These are phyloP conservation scores for Blastocystis sp. DNA, from an alignment of 352 stramenopile genomes.

Conservation along the genomic window DNA sequence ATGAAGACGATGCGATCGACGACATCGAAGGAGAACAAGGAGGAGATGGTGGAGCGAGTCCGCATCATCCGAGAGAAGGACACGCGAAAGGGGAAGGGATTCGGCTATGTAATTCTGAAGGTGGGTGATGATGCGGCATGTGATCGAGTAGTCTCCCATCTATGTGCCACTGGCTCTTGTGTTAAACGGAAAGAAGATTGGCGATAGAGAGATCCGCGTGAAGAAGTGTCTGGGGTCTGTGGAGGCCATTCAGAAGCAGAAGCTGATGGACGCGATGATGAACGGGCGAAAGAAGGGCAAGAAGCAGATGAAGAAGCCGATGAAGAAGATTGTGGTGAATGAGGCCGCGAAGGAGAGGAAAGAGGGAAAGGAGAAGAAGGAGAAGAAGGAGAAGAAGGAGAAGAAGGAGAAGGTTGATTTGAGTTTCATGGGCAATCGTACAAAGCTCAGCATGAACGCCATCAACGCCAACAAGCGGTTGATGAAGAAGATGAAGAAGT, in stretches of 20 bases:
- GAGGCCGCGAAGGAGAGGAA: slow-evolving; percentile 1
- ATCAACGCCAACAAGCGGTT: neutral
- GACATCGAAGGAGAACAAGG: slow-evolving; percentile 11
- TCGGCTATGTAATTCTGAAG: slow-evolving; percentile 81
- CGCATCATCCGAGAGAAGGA: slow-evolving; percentile 81
- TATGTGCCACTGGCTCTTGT: slow-evolving; percentile 52
- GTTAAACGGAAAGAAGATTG: slow-evolving; percentile 28
- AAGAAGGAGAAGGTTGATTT: neutral
- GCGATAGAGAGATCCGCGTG: slow-evolving; percentile 18
- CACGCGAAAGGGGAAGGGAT: slow-evolving; percentile 80
- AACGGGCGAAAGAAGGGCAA: slow-evolving; percentile 51
- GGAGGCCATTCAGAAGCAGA: slow-evolving; percentile 56
- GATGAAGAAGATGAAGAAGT: slow-evolving; percentile 34
- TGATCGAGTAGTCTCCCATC: slow-evolving; percentile 17
- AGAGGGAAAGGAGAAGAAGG: slow-evolving; percentile 33
- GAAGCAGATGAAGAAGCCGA: slow-evolving; percentile 43
- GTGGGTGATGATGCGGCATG: neutral
- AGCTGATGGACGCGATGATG: slow-evolving; percentile 5
- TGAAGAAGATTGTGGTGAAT: slow-evolving; percentile 4
- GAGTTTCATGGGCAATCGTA: slow-evolving; percentile 46
- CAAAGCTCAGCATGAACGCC: neutral
- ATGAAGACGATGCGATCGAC: slow-evolving; percentile 69
- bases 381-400: slow-evolving; percentile 16
- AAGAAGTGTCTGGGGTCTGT: slow-evolving; percentile 5
- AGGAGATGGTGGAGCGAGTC: slow-evolving; percentile 78